phyloP scores from a whole-genome alignment of 306 rosid species.

The Prunus dulcis region DNA sequence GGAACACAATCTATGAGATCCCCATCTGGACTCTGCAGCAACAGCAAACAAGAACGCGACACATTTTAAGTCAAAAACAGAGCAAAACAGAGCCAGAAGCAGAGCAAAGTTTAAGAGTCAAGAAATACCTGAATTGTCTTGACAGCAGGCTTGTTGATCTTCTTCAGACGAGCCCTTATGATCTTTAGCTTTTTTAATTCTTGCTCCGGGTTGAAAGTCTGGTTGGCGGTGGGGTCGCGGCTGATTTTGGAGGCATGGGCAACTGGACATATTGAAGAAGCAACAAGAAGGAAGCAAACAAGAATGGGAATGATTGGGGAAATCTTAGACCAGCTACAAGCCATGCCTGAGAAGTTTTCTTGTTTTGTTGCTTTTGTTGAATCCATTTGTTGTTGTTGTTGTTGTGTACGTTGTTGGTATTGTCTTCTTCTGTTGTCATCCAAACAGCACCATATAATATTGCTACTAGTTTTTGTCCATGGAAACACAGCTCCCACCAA shows the following conservation, averaged over 20 bases:
- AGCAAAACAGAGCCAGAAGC: background rate
- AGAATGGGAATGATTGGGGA: conserved; percentile 44
- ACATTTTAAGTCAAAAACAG: background rate
- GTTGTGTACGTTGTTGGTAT: conserved; percentile 21
- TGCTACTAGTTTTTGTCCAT: conserved; percentile 38
- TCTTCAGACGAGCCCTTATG: conserved; percentile 55
- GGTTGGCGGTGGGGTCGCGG: conserved; percentile 35
- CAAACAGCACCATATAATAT: conserved; percentile 25
- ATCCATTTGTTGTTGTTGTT: conserved; percentile 30
- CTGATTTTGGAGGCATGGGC: conserved; percentile 36
- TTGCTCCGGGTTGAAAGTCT: conserved; percentile 52
- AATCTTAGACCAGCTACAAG: conserved; percentile 55
- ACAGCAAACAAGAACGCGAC: background rate
- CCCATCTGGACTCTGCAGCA: conserved; percentile 78
- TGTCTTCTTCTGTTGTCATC: conserved; percentile 43
- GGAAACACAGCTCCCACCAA: conserved; percentile 36
- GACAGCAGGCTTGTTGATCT: conserved; percentile 69
- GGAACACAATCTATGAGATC: conserved; percentile 82
- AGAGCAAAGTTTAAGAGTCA: conserved; percentile 1
- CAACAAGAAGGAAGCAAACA: conserved; percentile 55
- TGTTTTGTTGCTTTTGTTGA: conserved; percentile 37
- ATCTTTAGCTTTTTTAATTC: conserved; percentile 50
- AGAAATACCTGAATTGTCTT: conserved; percentile 75
- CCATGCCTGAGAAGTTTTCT: conserved; percentile 48
- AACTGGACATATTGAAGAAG: conserved; percentile 44